These are phyloP conservation scores for Leishmania guyanensis DNA, from an alignment of 208 protist genomes.

Conservation along the genomic window DNA sequence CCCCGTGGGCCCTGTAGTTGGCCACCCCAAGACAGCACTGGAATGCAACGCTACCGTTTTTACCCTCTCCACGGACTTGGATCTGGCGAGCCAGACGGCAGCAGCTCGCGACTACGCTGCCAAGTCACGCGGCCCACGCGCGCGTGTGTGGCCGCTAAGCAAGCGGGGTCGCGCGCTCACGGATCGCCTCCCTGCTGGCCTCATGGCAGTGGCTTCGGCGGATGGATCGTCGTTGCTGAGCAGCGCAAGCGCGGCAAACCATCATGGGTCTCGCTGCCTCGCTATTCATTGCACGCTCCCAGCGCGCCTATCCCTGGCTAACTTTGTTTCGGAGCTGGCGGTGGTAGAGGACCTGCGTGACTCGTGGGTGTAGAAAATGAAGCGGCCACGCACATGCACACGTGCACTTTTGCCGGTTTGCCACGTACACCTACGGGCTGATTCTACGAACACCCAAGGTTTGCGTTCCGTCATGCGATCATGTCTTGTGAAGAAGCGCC, in stretches of 20 bases:
- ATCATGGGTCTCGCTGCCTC: constrained; percentile 40
- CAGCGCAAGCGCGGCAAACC: not conserved
- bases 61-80: constrained; percentile 36
- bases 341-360: constrained; percentile 18
- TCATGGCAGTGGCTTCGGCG: constrained; percentile 41
- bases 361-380: constrained; percentile 2
- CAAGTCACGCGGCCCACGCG: constrained; percentile 39
- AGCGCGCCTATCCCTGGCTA: constrained; percentile 38
- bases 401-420: not conserved
- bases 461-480: not conserved
- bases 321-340: constrained; percentile 60
- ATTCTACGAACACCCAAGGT: not conserved
- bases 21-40: not conserved
- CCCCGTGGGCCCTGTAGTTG: not conserved
- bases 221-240: constrained; percentile 17
- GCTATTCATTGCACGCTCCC: constrained; percentile 77
- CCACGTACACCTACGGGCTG: not conserved
- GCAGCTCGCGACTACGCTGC: constrained; percentile 36
- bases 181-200: constrained; percentile 70
- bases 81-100: constrained; percentile 34
- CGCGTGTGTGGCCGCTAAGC: constrained; percentile 55
- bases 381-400: not conserved
- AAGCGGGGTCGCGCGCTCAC: constrained; percentile 60
- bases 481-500: not conserved
- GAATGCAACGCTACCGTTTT: constrained; percentile 4